Evolutionary conservation across 768 basidiomycete genomes (phyloP).

Genomic region (Auricularia auricula-judae): DNA sequence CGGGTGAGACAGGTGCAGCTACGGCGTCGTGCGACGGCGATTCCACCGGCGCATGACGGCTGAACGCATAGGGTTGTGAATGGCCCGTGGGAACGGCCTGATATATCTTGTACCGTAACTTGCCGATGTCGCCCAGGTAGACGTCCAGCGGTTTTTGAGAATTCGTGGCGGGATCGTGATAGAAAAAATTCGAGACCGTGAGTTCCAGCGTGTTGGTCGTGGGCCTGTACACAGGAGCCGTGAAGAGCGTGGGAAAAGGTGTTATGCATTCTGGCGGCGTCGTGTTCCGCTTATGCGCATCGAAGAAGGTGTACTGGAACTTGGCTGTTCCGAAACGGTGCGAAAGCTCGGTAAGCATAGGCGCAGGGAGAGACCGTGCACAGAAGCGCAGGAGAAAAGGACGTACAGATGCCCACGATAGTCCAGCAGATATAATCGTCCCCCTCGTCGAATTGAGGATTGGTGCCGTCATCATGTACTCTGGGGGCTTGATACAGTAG

Average conservation of each 20-base stretch:
- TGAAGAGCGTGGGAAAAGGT: conserved; percentile 81
- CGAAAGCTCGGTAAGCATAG: too few species aligned
- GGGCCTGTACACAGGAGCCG: conserved; percentile 63
- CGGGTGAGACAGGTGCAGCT: conserved; percentile 2
- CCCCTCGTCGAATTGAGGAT: conserved; percentile 78
- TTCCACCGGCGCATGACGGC: neutral
- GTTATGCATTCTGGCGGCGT: conserved; percentile 73
- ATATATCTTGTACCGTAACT: conserved; percentile 67
- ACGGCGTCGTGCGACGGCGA: conserved; percentile 4
- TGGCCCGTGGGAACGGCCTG: conserved; percentile 62
- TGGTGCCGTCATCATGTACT: conserved; percentile 61
- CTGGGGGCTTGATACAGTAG: conserved; percentile 70
- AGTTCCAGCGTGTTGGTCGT: conserved; percentile 67
- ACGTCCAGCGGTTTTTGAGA: conserved; percentile 68
- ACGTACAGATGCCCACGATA: conserved; percentile 83
- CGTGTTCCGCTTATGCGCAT: conserved; percentile 72
- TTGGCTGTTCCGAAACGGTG: conserved; percentile 41
- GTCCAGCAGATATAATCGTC: conserved; percentile 96
- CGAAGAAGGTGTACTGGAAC: conserved; percentile 91
- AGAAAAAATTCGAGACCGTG: conserved; percentile 83
- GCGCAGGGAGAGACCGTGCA: too few species aligned
- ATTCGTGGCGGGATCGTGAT: conserved; percentile 55
- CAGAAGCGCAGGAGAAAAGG: neutral
- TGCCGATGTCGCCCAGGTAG: conserved; percentile 84
- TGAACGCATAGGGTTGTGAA: conserved; percentile 15